Percentiles rank a stretch among this genome's conserved stretches.
phyloP scores from a whole-genome alignment of 2,329 filamentous ascomycete species.

The Penicillium sp. region DNA sequence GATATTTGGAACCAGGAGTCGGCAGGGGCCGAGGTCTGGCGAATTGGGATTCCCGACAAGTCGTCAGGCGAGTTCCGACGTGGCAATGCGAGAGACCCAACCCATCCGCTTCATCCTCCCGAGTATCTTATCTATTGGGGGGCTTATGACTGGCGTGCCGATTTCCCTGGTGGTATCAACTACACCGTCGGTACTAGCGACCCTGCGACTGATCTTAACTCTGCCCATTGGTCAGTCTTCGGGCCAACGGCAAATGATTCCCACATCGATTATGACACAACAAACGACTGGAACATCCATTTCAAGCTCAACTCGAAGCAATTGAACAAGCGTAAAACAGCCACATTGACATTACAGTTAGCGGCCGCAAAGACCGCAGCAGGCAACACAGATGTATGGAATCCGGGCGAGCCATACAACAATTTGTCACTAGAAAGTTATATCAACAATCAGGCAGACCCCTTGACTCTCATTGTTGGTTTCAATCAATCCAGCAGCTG shows the following conservation, averaged over 20 bases:
- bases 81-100: conserved; percentile 52
- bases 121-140: conserved; percentile 64
- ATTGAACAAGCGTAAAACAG: conserved; percentile 46
- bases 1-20: conserved; percentile 56
- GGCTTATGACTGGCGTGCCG: conserved; percentile 58
- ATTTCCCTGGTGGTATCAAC: conserved; percentile 60
- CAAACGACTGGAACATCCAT: conserved; percentile 60
- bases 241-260: conserved; percentile 45
- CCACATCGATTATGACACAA: conserved; percentile 42
- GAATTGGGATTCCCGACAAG: conserved; percentile 63
- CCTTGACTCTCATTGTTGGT: conserved; percentile 33
- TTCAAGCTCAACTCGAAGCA: conserved; percentile 51
- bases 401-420: conserved; percentile 53
- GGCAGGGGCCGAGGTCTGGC: conserved; percentile 60
- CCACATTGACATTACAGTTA: conserved; percentile 63
- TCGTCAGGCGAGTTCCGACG: conserved; percentile 61
- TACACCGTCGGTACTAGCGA: conserved; percentile 58
- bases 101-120: conserved; percentile 53
- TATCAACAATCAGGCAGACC: conserved; percentile 46
- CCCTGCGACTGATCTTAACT: conserved; percentile 56
- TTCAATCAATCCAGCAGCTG: conserved; percentile 61
- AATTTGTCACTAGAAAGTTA: conserved; percentile 55
- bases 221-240: conserved; percentile 66
- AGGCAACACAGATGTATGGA: conserved; percentile 62
- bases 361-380: conserved; percentile 63